Evolutionary conservation across 2,329 filamentous ascomycete species (phyloP), one percentile per base, ranked within the genome.

Genomic region (Byssoonygena ceratinophila): DNA sequence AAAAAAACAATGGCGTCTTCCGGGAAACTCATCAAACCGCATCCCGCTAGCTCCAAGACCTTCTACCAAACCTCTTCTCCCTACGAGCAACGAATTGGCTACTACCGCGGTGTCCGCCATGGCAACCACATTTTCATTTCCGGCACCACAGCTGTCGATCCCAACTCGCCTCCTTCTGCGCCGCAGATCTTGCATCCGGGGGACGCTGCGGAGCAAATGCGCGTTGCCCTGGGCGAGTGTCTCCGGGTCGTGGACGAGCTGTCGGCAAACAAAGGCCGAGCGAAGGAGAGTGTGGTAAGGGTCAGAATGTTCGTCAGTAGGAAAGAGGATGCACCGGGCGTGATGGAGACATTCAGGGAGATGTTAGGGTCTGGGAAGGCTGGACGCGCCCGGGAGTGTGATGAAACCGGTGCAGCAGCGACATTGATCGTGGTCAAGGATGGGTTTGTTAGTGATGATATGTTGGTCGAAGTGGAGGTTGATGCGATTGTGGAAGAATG

Each of bases 61-160:
- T 60, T 61, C 53, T 64, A 64, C 54, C 61, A 60, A 27, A 69
- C 68, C 6, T 47, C 60, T 16, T 70, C 68, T 4, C 67, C 66
- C 4, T 69, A 63, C 55, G 68, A 71, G 52, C 57, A 62, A 29
- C 56, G 56, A 37, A 63, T 69, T 51, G 67, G 67, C 29, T 68
- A 70, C 51, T 67, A 69, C 53, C 67, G 68, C 32, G 68, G 67
- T 16, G 61, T 71, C 18, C 67, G 67, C 6, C 61, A 61, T 29
- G 64, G 65, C 4, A 57, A 60, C 2, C 62, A 64, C 3, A 67
- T 71, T 44, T 68, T 63, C 56, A 65, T 70, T 22, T 65, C 67
- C 8, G 68, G 68, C 12, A 66, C 68, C n/a, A 71, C 68, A 7
- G 63, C 68, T 14, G 63, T 68, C 36, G 63, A 68, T 46, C 64